Percentiles rank a stretch among this genome's conserved stretches.
phyloP scores from a whole-genome alignment of 2,329 filamentous ascomycete species.

The Colletotrichum ledebouriae region DNA sequence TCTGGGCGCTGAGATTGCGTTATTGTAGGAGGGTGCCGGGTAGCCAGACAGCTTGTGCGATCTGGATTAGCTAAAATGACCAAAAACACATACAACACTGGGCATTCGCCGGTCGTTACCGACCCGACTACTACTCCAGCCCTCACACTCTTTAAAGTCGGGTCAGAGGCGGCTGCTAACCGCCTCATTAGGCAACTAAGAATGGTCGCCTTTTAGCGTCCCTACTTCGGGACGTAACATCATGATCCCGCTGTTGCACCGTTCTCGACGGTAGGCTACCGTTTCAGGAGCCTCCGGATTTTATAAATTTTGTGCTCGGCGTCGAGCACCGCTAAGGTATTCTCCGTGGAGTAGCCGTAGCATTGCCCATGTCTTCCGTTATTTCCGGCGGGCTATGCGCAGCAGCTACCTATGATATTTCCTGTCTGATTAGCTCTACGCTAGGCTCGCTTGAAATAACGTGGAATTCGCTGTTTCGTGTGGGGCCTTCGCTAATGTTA shows the following conservation, averaged over 20 bases:
- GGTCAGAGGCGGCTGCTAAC: neutral
- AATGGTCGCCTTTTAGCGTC: no score
- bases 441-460: neutral
- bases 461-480: neutral
- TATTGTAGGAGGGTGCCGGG: no score
- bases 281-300: neutral
- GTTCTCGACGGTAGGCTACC: neutral
- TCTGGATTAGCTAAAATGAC: no score
- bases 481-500: neutral
- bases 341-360: neutral
- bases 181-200: no score
- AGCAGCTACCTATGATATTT: neutral
- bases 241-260: neutral
- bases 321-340: neutral
- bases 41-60: no score
- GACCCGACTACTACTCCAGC: no score
- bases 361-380: neutral
- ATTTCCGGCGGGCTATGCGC: neutral
- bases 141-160: neutral
- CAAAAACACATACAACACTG: no score
- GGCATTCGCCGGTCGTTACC: no score
- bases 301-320: neutral
- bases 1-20: no score
- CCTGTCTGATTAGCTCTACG: neutral
- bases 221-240: neutral